A percentile compares a stretch with the other conserved stretches of the same genome.
These are phyloP conservation scores for Nemania abortiva DNA, from an alignment of 2,329 filamentous ascomycete species.

Conservation along the genomic window DNA sequence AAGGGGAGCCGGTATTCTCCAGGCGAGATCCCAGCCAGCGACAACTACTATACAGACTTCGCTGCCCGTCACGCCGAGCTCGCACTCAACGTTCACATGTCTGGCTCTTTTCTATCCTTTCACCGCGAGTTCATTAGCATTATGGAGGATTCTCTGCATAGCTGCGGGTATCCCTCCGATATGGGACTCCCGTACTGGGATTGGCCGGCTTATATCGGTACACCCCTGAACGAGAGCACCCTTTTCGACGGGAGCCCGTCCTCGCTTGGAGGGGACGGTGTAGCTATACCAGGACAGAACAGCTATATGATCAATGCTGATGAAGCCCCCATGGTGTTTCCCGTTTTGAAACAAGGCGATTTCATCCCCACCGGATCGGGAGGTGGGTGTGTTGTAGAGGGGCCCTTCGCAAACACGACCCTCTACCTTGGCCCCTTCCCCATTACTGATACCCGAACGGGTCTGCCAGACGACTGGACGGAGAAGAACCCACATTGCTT, in stretches of 20 bases:
- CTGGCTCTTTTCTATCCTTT: constrained; percentile 1
- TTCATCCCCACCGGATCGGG: not conserved
- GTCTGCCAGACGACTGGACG: not conserved
- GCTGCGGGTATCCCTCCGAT: not conserved
- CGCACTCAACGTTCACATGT: not conserved
- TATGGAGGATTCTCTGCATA: not conserved
- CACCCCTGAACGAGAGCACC: not conserved
- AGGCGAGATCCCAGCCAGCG: not conserved
- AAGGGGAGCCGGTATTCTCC: not conserved
- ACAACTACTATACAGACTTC: not conserved
- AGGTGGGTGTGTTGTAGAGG: not conserved
- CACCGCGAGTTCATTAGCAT: not conserved
- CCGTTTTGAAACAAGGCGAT: not conserved
- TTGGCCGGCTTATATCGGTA: not conserved
- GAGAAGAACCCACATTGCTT: constrained; percentile 5
- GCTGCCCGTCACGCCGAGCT: not conserved
- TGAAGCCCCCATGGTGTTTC: not conserved
- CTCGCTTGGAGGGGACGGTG: not conserved
- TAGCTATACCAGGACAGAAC: too few relatives aligned
- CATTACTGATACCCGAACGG: not conserved
- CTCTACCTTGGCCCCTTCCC: constrained; percentile 6
- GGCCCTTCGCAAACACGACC: not conserved
- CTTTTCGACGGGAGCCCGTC: not conserved
- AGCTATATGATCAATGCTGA: too few relatives aligned
- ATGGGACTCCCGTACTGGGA: constrained; percentile 11